Evolutionary conservation across 306 rosid species (phyloP), one percentile per base, ranked within the genome.

Genomic region (Acacia crassicarpa): DNA sequence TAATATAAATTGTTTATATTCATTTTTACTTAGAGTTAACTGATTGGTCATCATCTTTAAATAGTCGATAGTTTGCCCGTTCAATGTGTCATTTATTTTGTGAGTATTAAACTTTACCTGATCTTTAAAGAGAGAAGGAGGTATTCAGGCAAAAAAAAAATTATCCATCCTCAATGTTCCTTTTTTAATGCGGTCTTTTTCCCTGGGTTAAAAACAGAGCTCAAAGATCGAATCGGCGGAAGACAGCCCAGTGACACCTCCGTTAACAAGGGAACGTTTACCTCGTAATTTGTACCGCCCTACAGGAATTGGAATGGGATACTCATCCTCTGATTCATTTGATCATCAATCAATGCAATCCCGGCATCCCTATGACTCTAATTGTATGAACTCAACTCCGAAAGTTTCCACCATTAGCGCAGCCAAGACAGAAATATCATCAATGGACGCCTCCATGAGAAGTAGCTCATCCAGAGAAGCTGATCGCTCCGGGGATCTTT

Each of bases 401-500:
- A 87, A 89, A 67, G 87, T 81, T 11, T 89, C 92, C 79, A 89
- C 89, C 74, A 89, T 89, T 20, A 89, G 92, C 78, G 87, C 87
- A 30, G 86, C 90, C 77, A 89, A 89, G 88, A 89, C 92, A 54
- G 92, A 89, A 82, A 65, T 82, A 77, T 89, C 92, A 20, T 89
- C 92, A 22, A 85, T 89, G 84, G 92, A 85, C 72, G 89, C 92
- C 74, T 89, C 92, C 10, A 87, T 87, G 51, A 87, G 87, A 83
- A 89, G 92, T 77, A 89, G 92, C 82, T 85, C 90, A 2, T 89
- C 92, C 2, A 87, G 90, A 80, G 92, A 89, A 49, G 92, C 89
- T 51, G 92, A 89, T 80, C 87, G 84, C 75, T 89, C 92, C 12
- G 84, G 71, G 4, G 90, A 89, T 78, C 61, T 89, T 61, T 89